Base-by-base conservation (phyloP, 2,329 filamentous ascomycete genomes). In the Diaporthe citri region DNA sequence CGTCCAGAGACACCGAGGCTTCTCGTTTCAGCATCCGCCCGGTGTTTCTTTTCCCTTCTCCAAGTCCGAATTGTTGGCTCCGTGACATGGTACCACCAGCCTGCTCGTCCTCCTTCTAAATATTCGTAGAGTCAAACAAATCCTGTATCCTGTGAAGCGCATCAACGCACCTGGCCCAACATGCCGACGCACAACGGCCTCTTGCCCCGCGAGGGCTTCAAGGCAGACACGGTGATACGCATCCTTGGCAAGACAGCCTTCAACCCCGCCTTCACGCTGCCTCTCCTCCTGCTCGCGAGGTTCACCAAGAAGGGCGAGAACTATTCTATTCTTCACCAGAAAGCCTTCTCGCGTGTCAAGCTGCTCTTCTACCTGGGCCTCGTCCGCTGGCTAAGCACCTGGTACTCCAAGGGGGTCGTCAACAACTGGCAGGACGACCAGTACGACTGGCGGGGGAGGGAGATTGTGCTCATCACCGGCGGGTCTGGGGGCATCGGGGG, bases 401-500 rank as follows among this genome's bases (percentile, higher is more conserved):
- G 86, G 81, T 82, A 92, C 17, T 90, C 90, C 78, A 82, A 84
- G 2, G 84, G 87, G 2, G 84, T 84, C 1, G 77, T 86, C 73
- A 87, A 89, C 80, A 88, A 88, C 80, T 90, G 87, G 85, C 85
- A 81, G 1, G 80, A 78, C 15, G 90, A 91, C 79, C 83, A 81
- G 55, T 93, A 92, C 83, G 87, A 91, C 80, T 95, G 93, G 92
- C 84, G 69, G n/a, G 59, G 86, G 31, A 88, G 87, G 70, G 93
- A 95, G 84, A 87, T 95, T 69, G 91, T 94, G 3, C 85, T 95
- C 57, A 88, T 96, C 28, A 96, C 94, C 0, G 94, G 94, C 10
- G 94, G 94, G 10, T 91, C 92, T 56, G 90, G 90, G 73, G 94
- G 94, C 0, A 95, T 96, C 79, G 94, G 94, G 20, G 90, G 88